These are phyloP conservation scores for Lactuca sativa DNA, from an alignment of 129 eudicot genomes.

Conservation along the genomic window DNA sequence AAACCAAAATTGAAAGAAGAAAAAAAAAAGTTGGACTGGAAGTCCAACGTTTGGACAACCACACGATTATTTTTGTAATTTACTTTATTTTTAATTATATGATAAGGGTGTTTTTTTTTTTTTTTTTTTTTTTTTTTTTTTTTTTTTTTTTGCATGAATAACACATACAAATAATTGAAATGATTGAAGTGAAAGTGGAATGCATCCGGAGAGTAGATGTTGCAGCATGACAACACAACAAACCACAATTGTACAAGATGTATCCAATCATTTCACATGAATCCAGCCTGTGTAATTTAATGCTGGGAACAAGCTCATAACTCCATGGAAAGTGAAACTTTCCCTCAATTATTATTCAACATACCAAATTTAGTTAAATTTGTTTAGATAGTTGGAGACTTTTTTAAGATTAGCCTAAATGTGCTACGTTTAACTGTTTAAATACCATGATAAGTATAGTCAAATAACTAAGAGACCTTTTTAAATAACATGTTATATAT, in stretches of 20 bases:
- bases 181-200: conserved; percentile 35
- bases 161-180: conserved; percentile 30
- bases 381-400: neutral
- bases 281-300: conserved; percentile 43
- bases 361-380: conserved; percentile 4
- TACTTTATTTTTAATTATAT: neutral
- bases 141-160: conserved; percentile 11
- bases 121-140: too few species aligned
- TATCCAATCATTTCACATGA: conserved; percentile 43
- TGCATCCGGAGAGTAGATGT: conserved; percentile 31
- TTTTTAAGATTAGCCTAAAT: neutral
- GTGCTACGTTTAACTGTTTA: neutral
- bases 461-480: neutral
- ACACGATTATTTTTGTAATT: too few species aligned
- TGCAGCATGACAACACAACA: conserved; percentile 30
- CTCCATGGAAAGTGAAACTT: conserved; percentile 29
- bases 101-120: conserved; percentile 1
- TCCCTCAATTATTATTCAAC: conserved; percentile 12
- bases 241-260: conserved; percentile 29
- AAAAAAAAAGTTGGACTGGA: too few species aligned
- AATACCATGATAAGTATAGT: neutral
- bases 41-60: too few species aligned
- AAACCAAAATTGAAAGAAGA: too few species aligned
- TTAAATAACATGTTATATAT: too few species aligned
- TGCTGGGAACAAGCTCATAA: conserved; percentile 35